Evolutionary conservation across 768 basidiomycete species (phyloP), one percentile per base, ranked within the genome.

Genomic region (Leccinum subgranulosum): DNA sequence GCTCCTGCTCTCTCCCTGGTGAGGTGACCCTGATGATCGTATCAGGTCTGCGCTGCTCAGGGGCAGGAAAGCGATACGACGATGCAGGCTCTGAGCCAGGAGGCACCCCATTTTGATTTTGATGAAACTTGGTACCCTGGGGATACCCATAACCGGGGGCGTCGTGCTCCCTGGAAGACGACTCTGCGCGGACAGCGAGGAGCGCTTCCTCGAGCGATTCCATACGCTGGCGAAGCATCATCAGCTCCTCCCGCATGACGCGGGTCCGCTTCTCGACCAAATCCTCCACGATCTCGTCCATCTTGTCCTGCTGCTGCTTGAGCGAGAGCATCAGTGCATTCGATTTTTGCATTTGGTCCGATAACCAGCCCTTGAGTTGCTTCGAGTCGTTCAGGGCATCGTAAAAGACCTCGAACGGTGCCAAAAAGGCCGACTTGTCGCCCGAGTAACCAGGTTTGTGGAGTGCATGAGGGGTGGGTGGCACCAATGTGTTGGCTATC

Each of bases 371-470:
- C 73, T 92, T 92, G 56, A 94, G 81, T 66, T 90, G 84, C 66
- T 84, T 86, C 15, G 88, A 85, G 69, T 92, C 92, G 54, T 85
- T 81, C 31, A 94, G 81, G 3, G 90, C 86, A 58, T 94, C 91
- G 68, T 92, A 94, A 71, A 94, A 94, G 52, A 80, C 71, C 65
- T 88, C 89, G 62, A 94, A 94, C 3, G 90, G 91, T 0, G 87
- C 84, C 49, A 94, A 74, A 71, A 94, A 94, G 19, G 90, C 86
- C 1, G 82, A 76, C 68, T 87, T 90, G 66, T 87, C 86, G 23
- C 81, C 81, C 10, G 81, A 66, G 65, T 83, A 85, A 12, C 79
- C 80, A 1, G 84, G 81, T 41, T 81, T 82, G 15, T 85, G 84
- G 19, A 89, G 76, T 11, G 81, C 76, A n/a, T 81, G 81, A 3